These are phyloP conservation scores for Spatholobus suberectus DNA, from an alignment of 306 rosid genomes.

Conservation along the genomic window DNA sequence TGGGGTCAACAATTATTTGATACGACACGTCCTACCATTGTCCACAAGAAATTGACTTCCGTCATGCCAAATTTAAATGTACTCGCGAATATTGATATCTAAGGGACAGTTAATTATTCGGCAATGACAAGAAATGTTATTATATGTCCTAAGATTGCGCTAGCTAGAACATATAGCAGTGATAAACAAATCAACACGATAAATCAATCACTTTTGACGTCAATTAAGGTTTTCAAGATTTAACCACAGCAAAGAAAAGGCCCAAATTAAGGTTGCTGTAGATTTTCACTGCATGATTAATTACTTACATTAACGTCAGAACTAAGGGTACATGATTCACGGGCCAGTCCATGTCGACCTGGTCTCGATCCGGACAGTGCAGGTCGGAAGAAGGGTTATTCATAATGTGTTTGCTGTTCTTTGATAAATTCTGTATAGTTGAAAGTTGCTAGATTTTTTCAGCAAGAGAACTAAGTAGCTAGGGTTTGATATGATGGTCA, in stretches of 20 bases:
- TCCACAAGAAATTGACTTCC: slow-evolving; percentile 45
- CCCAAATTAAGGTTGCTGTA: slow-evolving; percentile 2
- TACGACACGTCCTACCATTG: slow-evolving; percentile 37
- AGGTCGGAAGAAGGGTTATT: slow-evolving; percentile 9
- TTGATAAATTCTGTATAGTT: background rate
- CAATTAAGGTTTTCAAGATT: slow-evolving; percentile 13
- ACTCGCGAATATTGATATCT: slow-evolving; percentile 27
- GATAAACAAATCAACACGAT: slow-evolving; percentile 6
- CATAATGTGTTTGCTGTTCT: background rate
- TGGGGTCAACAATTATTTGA: slow-evolving; percentile 34
- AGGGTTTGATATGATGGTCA: slow-evolving; percentile 46
- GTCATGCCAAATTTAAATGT: slow-evolving; percentile 33
- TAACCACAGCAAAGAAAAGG: background rate
- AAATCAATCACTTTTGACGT: slow-evolving; percentile 10
- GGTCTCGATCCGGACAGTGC: slow-evolving; percentile 12
- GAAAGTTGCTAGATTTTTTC: background rate
- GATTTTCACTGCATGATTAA: background rate
- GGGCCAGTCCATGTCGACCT: slow-evolving; percentile 28
- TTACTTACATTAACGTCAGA: background rate
- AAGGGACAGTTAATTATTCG: slow-evolving; percentile 29
- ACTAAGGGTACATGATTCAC: background rate
- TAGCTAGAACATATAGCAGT: background rate
- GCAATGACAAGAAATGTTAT: slow-evolving; percentile 32
- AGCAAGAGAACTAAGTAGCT: background rate
- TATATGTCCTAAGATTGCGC: slow-evolving; percentile 34